These are phyloP conservation scores for Debaryomyces castellii DNA, from an alignment of 805 yeast genomes.

Conservation along the genomic window DNA sequence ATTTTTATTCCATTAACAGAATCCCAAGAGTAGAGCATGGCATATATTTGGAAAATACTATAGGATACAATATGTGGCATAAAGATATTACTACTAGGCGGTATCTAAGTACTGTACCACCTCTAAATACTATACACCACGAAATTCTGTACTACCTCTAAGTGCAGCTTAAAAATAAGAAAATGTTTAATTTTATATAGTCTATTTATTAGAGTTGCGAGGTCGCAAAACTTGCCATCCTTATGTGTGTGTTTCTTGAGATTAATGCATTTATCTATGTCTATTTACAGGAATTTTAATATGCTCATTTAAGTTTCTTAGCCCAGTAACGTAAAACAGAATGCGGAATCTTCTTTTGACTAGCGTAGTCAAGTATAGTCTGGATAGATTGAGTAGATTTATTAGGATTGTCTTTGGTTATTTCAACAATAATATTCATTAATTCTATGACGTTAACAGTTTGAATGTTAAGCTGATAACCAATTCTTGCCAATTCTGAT, in stretches of 20 bases:
- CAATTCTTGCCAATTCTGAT: conserved; percentile 10
- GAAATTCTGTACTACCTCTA: too few species aligned
- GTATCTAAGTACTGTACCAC: too few species aligned
- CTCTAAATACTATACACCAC: too few species aligned
- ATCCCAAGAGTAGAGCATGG: too few species aligned
- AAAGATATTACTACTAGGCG: too few species aligned
- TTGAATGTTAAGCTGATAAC: conserved; percentile 13
- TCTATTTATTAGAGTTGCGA: not conserved
- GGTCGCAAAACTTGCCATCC: too few species aligned
- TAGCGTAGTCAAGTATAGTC: conserved; percentile 8
- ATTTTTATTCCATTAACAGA: too few species aligned
- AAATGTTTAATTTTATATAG: too few species aligned
- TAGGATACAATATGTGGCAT: too few species aligned
- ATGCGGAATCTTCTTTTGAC: conserved; percentile 7
- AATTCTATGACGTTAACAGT: conserved; percentile 14
- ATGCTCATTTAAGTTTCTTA: conserved; percentile 4
- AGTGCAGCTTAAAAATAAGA: too few species aligned
- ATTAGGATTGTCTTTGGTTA: conserved; percentile 7
- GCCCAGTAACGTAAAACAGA: conserved; percentile 6
- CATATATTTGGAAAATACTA: too few species aligned
- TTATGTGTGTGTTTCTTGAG: not conserved
- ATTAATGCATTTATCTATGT: not conserved
- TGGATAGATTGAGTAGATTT: conserved; percentile 3
- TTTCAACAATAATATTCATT: conserved; percentile 6
- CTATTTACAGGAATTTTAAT: not conserved